Base-by-base conservation (phyloP, 2,329 filamentous ascomycete species). In the Fusarium agapanthi region DNA sequence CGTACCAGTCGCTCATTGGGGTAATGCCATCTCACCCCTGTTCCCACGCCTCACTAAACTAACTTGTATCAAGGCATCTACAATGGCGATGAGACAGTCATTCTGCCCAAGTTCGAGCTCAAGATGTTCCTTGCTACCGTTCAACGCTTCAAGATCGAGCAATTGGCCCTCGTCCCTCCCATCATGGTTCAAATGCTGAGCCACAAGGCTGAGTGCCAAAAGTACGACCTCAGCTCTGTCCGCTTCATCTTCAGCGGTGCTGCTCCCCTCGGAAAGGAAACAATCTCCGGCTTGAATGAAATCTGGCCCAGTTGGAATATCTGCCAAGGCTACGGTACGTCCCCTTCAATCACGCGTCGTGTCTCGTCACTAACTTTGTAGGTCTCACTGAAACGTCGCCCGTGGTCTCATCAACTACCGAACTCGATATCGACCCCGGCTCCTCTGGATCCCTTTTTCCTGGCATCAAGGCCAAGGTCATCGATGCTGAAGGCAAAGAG, bases 41-140 rank as follows among this genome's bases (percentile, higher is more conserved):
- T 16, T 15, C 8, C 26, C 9, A 13, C 24, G 41, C 44, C 13
- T 50, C 35, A 43, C 34, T 41, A 45, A 90, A 93, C 79, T 82
- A 85, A 4, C 58, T 41, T 24, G 37, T 24, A 11, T 24, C 3
- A 30, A 73, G 87, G 87, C 32, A 84, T 89, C 5, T 95, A 90
- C 78, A 88, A 91, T 44, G 94, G 94, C 15, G 93, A 96, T 73
- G 89, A 90, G 63, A 86, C 92, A 15, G 86, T 96, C 57, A 87
- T 95, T 10, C 85, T 96, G 41, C 91, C 88, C 47, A 93, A 92
- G 75, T 97, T 95, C 76, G 93, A 95, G 55, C 86, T 95, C 51
- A 84, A 86, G n/a, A 82, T 84, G 4, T 91, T 90, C 65, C 84
- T 95, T 20, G 80, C 84, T 35, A 85, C 90, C 1, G 90, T 95